Conservation (phyloP, 129 eudicot species). For the Chrysanthemum lavandulifolium region DNA sequence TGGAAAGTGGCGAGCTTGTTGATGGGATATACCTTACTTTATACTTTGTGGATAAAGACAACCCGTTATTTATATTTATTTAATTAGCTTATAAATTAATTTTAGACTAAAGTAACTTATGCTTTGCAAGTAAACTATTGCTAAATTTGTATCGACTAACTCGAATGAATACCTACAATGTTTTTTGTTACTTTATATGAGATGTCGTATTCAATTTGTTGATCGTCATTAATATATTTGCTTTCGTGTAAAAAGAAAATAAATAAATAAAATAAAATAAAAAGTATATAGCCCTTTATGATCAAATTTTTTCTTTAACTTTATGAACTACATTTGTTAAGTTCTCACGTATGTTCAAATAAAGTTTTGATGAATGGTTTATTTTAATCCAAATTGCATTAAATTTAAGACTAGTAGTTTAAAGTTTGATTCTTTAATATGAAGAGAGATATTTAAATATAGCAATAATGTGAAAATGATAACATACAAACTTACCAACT, state of each 20-base stretch:
- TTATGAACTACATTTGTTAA: no score
- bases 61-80: background rate
- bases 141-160: background rate
- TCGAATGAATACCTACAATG: background rate
- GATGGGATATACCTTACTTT: slow-evolving; percentile 24
- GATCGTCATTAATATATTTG: background rate
- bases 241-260: background rate
- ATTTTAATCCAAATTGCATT: no score
- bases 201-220: background rate
- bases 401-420: background rate
- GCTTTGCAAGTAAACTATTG: background rate
- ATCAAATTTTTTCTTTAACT: background rate
- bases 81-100: background rate
- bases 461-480: slow-evolving; percentile 10
- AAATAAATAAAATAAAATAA: no score
- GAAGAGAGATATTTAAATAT: background rate
- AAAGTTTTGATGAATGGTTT: no score
- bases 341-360: no score
- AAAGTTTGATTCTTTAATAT: background rate
- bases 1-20: slow-evolving; percentile 20
- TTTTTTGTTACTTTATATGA: no score
- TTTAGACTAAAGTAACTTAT: no score
- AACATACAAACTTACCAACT: slow-evolving; percentile 32
- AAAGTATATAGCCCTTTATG: background rate
- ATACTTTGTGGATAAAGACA: slow-evolving; percentile 6